A percentile compares a stretch with the other conserved stretches of the same genome.
Conservation (phyloP, 2,329 filamentous ascomycete species). For the Sporothrix protearum region DNA sequence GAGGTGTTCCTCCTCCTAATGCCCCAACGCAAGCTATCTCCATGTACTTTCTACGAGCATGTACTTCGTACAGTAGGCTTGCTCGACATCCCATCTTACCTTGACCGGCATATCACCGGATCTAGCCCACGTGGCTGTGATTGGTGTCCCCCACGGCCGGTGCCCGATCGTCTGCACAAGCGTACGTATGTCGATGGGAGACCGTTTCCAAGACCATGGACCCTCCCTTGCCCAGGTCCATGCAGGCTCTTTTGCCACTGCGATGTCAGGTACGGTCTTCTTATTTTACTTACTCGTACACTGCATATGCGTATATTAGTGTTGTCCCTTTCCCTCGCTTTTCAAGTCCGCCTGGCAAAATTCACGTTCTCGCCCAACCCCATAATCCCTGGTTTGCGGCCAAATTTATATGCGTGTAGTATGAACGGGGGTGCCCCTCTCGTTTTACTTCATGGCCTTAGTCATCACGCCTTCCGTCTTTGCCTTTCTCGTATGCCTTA, state of each 20-base stretch:
- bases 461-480: too few species aligned
- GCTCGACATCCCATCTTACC: too few species aligned
- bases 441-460: too few species aligned
- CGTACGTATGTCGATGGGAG: neutral
- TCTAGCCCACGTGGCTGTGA: neutral
- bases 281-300: neutral
- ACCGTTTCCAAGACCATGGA: neutral
- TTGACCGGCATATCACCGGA: neutral
- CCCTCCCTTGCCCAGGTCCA: neutral
- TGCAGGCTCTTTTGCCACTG: neutral
- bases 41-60: too few species aligned
- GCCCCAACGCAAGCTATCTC: neutral
- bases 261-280: neutral
- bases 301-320: too few species aligned
- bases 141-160: neutral
- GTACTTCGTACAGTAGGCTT: too few species aligned
- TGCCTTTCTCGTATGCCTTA: too few species aligned
- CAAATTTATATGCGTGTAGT: too few species aligned
- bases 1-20: neutral
- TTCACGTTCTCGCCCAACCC: neutral
- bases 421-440: too few species aligned
- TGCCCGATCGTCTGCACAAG: neutral
- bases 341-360: neutral
- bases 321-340: neutral
- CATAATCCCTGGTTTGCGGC: conserved; percentile 1